Evolutionary conservation across 352 stramenopile species (phyloP).

Genomic region (Ophiocytium majus): DNA sequence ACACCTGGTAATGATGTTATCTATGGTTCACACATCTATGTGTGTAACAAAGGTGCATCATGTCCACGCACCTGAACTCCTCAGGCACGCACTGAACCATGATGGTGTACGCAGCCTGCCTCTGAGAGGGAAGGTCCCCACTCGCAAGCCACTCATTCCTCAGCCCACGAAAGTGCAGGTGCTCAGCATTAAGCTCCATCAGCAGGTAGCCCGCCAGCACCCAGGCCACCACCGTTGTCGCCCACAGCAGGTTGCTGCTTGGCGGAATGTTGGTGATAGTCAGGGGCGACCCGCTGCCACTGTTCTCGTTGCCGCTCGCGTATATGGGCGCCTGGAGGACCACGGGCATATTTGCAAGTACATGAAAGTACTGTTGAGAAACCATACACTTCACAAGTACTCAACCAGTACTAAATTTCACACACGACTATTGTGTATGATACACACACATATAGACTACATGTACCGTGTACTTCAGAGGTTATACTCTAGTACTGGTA

Average conservation of each 20-base stretch:
- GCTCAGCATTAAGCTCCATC: slow-evolving; percentile 38
- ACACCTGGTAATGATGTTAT: too few relatives aligned
- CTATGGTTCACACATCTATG: too few relatives aligned
- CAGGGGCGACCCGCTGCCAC: neutral
- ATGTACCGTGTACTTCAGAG: too few relatives aligned
- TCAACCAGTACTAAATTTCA: too few relatives aligned
- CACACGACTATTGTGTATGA: too few relatives aligned
- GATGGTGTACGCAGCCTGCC: slow-evolving; percentile 47
- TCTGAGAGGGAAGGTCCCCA: slow-evolving; percentile 27
- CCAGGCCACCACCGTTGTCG: slow-evolving; percentile 40
- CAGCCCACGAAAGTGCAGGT: slow-evolving; percentile 27
- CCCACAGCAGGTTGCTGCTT: slow-evolving; percentile 38
- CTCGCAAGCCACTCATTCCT: slow-evolving; percentile 47
- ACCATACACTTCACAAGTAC: too few relatives aligned
- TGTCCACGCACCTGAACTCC: slow-evolving; percentile 34
- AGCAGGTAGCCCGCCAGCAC: slow-evolving; percentile 51
- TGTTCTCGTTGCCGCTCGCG: neutral
- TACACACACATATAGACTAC: too few relatives aligned
- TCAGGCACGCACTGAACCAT: slow-evolving; percentile 43
- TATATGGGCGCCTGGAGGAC: slow-evolving; percentile 13
- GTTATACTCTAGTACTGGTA: too few relatives aligned
- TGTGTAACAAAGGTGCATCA: too few relatives aligned
- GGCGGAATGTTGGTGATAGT: slow-evolving; percentile 8
- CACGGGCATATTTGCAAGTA: neutral
- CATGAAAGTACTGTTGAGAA: too few relatives aligned